Conservation (phyloP, 164 flowering plant species). For the Euptelea pleiosperma region DNA sequence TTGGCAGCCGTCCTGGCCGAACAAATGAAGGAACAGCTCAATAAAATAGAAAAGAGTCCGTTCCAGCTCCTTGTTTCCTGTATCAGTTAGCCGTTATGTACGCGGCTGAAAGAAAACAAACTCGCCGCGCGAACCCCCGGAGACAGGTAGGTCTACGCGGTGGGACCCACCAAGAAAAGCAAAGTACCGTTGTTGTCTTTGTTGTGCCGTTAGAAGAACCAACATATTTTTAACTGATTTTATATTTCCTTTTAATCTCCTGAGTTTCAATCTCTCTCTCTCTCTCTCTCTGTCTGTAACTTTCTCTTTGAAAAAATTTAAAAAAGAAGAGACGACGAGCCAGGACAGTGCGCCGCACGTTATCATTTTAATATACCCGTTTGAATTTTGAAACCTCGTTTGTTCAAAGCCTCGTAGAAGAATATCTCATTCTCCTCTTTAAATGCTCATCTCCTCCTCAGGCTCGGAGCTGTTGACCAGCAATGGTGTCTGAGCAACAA, state of each 20-base stretch:
- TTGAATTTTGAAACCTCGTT: constrained; percentile 2
- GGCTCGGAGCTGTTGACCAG: not conserved
- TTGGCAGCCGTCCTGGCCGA: no score
- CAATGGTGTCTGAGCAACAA: not conserved
- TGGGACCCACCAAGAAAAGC: constrained; percentile 2
- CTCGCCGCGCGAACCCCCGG: constrained; percentile 4
- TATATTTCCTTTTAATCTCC: no score
- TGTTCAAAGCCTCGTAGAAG: not conserved
- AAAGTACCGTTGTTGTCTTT: not conserved
- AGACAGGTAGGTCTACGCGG: constrained; percentile 1
- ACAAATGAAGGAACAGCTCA: no score
- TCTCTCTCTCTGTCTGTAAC: not conserved
- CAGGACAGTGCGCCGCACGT: constrained; percentile 10
- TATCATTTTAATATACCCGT: not conserved
- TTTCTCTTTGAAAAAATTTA: not conserved
- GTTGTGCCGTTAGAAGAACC: no score
- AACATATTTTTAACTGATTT: no score
- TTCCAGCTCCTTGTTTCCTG: no score
- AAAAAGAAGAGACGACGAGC: not conserved
- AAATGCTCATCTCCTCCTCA: not conserved
- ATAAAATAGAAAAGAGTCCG: no score
- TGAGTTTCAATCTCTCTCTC: not conserved
- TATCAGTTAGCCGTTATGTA: not conserved
- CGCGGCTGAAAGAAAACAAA: not conserved
- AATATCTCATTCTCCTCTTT: not conserved